Conservation (phyloP, 176 grass and related monocot genomes). For the maize (Zea mays) region DNA sequence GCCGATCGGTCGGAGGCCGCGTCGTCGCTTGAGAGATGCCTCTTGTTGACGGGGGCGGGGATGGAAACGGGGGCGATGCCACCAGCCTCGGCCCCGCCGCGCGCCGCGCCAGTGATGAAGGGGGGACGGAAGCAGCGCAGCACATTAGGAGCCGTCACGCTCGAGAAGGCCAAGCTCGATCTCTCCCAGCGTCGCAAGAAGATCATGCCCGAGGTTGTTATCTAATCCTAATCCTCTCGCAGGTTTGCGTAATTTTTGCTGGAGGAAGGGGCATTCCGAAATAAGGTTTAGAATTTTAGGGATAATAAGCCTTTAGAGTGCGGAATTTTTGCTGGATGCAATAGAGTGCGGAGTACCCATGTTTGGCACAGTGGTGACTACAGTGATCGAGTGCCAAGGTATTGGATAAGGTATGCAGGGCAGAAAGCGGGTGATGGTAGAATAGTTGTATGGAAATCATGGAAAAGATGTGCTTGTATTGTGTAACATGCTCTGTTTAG, state of each 20-base stretch:
- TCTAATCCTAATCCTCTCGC: slow-evolving; percentile 17
- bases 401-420: slow-evolving; percentile 30
- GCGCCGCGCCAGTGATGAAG: slow-evolving; percentile 48
- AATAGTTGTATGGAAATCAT: background rate
- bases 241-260: background rate
- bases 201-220: slow-evolving; percentile 66
- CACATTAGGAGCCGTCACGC: slow-evolving; percentile 56
- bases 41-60: slow-evolving; percentile 22
- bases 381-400: slow-evolving; percentile 4
- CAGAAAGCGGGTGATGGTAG: background rate
- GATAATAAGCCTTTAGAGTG: background rate
- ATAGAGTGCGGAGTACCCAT: background rate
- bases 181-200: slow-evolving; percentile 54
- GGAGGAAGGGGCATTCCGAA: background rate
- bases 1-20: slow-evolving; percentile 37
- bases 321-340: background rate
- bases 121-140: slow-evolving; percentile 61
- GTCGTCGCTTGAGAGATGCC: slow-evolving; percentile 51
- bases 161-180: slow-evolving; percentile 77
- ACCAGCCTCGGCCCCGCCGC: slow-evolving; percentile 27
- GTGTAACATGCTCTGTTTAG: background rate
- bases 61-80: slow-evolving; percentile 22
- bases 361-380: background rate
- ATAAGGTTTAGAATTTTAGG: slow-evolving; percentile 31
- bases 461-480: background rate